These are phyloP conservation scores for Solanum megistacrolobum DNA, from an alignment of 257 asterid genomes.

Conservation along the genomic window DNA sequence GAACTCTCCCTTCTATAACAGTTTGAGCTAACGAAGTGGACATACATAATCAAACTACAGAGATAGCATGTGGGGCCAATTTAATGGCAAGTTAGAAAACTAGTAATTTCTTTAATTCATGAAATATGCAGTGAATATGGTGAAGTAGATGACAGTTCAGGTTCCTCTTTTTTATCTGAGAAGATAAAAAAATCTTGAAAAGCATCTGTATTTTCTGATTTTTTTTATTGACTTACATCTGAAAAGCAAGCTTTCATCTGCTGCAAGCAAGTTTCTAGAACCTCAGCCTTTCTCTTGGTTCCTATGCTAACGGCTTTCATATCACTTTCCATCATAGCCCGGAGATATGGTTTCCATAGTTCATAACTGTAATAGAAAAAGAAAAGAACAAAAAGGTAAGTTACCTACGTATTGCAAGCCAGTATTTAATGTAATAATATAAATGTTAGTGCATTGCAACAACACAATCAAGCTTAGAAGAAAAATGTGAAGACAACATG, in stretches of 20 bases:
- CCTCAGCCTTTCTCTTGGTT: constrained; percentile 71
- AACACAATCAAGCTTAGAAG: not conserved
- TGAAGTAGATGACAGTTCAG: not conserved
- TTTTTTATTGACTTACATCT: constrained; percentile 55
- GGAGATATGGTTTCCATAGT: constrained; percentile 95
- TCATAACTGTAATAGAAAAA: constrained; percentile 49
- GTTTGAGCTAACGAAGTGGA: not conserved
- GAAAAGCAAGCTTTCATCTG: constrained; percentile 83
- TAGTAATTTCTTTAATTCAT: not conserved
- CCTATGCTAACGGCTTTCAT: constrained; percentile 86
- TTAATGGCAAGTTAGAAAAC: not conserved
- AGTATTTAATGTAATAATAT: not conserved
- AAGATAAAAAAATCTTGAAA: not conserved
- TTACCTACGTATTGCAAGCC: not conserved
- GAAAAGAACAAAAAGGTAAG: not conserved
- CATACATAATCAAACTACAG: not conserved
- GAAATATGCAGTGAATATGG: not conserved
- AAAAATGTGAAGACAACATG: not conserved
- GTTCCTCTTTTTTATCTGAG: not conserved
- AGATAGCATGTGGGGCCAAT: not conserved
- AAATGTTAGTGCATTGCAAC: not conserved
- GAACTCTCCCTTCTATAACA: not conserved
- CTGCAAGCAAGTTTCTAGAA: constrained; percentile 76
- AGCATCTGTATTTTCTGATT: not conserved
- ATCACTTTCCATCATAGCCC: constrained; percentile 88